These are phyloP conservation scores for Tuber umbilicatum DNA, from an alignment of 495 filamentous ascomycete species.

Conservation along the genomic window DNA sequence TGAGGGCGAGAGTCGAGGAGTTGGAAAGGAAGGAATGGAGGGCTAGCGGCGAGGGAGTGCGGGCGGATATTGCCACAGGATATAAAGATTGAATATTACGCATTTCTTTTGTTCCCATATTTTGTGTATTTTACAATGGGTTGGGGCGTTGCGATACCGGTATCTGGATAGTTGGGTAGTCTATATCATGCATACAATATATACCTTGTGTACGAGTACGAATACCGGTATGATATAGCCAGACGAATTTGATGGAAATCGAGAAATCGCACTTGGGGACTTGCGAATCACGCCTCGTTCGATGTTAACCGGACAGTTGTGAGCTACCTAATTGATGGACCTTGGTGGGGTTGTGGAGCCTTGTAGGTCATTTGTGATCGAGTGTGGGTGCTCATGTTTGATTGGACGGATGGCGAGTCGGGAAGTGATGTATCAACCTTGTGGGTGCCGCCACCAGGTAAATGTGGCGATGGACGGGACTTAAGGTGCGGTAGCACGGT, in stretches of 20 bases:
- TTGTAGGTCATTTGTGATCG: neutral
- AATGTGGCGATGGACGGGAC: neutral
- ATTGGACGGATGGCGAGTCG: neutral
- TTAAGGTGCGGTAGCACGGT: no score
- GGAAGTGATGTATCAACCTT: neutral
- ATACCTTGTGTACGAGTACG: neutral
- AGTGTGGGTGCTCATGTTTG: neutral
- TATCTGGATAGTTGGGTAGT: neutral
- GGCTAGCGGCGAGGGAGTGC: neutral
- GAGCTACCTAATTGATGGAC: neutral
- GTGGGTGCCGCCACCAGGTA: neutral
- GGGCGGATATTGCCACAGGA: neutral
- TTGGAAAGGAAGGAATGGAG: conserved; percentile 53
- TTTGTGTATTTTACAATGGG: neutral
- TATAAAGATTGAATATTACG: neutral
- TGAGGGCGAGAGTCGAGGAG: conserved; percentile 55
- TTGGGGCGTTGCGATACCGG: neutral
- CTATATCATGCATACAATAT: neutral
- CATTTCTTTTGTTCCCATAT: neutral
- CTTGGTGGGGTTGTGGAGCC: neutral
- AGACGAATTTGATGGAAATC: neutral
- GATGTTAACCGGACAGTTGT: neutral
- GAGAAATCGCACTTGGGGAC: neutral
- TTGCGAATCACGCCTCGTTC: no score
- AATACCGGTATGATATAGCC: neutral